A percentile compares a stretch with the other conserved stretches of the same genome.
phyloP scores from a whole-genome alignment of 495 filamentous ascomycete species.

The Aspergillus carlsbadensis region DNA sequence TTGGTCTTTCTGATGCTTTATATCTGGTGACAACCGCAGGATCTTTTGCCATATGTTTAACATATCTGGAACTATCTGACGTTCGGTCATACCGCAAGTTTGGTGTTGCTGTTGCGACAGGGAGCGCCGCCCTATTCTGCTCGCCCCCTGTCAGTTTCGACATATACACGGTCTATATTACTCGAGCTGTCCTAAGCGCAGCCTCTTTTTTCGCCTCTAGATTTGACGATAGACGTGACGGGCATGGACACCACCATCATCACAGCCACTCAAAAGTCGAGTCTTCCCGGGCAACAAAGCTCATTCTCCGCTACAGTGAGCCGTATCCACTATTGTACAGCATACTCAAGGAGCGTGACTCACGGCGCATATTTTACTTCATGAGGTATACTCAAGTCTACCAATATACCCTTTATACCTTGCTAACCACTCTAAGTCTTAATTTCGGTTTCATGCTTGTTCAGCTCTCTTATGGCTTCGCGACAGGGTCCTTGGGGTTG shows the following conservation, averaged over 20 bases:
- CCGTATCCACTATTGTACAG: slow-evolving; percentile 76
- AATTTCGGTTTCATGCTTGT: slow-evolving; percentile 96
- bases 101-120: slow-evolving; percentile 33
- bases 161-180: slow-evolving; percentile 28
- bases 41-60: slow-evolving; percentile 32
- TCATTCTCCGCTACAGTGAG: slow-evolving; percentile 63
- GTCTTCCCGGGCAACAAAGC: slow-evolving; percentile 60
- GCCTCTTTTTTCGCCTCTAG: slow-evolving; percentile 36
- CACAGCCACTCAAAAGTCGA: slow-evolving; percentile 34
- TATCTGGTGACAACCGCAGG: slow-evolving; percentile 26
- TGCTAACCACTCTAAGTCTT: slow-evolving; percentile 53
- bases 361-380: slow-evolving; percentile 95
- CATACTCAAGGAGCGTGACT: slow-evolving; percentile 89
- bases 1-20: slow-evolving; percentile 24
- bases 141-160: slow-evolving; percentile 35
- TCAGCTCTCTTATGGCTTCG: slow-evolving; percentile 88
- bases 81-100: slow-evolving; percentile 35
- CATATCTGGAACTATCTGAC: slow-evolving; percentile 22
- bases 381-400: slow-evolving; percentile 63
- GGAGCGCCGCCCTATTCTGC: slow-evolving; percentile 34
- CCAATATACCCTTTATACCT: background rate
- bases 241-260: slow-evolving; percentile 42
- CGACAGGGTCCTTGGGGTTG: slow-evolving; percentile 88
- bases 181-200: slow-evolving; percentile 29
- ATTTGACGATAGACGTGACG: slow-evolving; percentile 37